Conservation (phyloP, 148 eudicot genomes). For the Fagopyrum homotropicum region DNA sequence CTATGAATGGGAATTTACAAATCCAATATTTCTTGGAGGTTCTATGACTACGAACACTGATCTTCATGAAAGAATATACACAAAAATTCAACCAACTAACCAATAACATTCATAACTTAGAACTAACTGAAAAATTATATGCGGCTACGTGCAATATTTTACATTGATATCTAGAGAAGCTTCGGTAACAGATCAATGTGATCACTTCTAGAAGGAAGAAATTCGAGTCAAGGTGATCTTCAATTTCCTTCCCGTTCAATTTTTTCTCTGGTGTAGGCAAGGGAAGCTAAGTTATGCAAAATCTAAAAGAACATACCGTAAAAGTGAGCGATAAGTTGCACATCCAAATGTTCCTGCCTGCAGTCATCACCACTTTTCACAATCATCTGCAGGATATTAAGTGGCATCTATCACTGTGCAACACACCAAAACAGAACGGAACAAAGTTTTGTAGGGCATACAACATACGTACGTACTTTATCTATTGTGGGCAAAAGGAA, state of each 20-base stretch:
- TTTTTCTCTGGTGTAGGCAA: background rate
- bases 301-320: slow-evolving; percentile 46
- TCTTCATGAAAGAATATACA: too few species aligned
- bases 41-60: too few species aligned
- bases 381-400: slow-evolving; percentile 39
- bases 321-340: slow-evolving; percentile 93
- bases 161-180: too few species aligned
- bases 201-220: background rate
- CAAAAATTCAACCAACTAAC: too few species aligned
- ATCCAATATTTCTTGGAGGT: too few species aligned
- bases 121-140: too few species aligned
- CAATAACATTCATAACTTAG: too few species aligned
- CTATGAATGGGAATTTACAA: too few species aligned
- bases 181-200: too few species aligned
- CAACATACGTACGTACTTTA: background rate
- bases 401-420: background rate
- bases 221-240: background rate
- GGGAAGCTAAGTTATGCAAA: background rate
- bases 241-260: background rate
- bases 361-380: slow-evolving; percentile 99
- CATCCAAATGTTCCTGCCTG: slow-evolving; percentile 97
- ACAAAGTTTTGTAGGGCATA: background rate
- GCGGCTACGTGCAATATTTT: too few species aligned
- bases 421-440: background rate
- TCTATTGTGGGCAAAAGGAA: background rate